Evolutionary conservation across 257 asterid genomes (phyloP), one percentile per base, ranked within the genome.

Genomic region (Haberlea rhodopensis): DNA sequence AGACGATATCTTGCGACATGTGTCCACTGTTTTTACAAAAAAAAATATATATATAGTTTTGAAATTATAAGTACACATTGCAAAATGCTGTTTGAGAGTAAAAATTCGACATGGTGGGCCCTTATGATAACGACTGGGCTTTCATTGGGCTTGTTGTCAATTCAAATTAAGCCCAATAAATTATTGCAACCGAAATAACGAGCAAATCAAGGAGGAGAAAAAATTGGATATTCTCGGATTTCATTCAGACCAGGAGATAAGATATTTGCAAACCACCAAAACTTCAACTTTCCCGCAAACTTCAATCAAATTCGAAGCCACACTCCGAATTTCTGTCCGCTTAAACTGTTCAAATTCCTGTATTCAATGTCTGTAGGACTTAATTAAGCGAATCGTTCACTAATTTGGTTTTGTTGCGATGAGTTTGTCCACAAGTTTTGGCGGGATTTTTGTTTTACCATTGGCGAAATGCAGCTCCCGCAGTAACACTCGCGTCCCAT

Each of bases 391-490:
- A 2, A 34, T 31, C 28, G 20, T 21, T 6, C 4, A 4, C 61
- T 34, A 11, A 21, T 26, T 32, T 1, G 23, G 59, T 69, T 46
- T n/a, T 25, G 59, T 76, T 24, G 71, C 73, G 20, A 92, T 92
- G 97, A 82, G 69, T 75, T 51, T 80, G 21, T 75, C 83, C 57
- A 84, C 90, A 58, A 79, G 76, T 81, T 80, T 76, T 71, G 88
- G 82, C 73, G 82, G 86, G 75, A 78, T 75, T 75, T 60, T 80
- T 19, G 71, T 66, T 20, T 71, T 85, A 69, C 79, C 87, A 25
- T 58, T 75, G 56, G 61, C 84, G 25, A 83, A 69, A 59, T 77
- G 89, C 51, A 65, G 74, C 79, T 72, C 84, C 48, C 80, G 85
- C 75, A 67, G 56, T 63, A 71, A 18, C 60, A 55, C 71, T 73